Evolutionary conservation across 2,329 filamentous ascomycete species (phyloP), one percentile per base, ranked within the genome.

Genomic region (Colletotrichum karsti): DNA sequence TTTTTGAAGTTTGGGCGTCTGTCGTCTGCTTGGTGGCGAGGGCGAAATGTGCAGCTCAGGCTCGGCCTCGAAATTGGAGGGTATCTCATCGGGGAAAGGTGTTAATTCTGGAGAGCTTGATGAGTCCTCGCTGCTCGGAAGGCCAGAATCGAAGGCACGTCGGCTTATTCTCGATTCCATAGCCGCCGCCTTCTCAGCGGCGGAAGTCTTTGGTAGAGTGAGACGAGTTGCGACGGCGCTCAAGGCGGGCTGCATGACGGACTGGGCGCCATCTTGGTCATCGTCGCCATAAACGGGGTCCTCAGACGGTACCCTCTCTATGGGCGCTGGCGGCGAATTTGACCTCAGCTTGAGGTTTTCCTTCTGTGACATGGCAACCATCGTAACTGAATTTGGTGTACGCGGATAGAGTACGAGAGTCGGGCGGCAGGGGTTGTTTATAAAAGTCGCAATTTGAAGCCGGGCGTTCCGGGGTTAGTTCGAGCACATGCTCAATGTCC

Each of bases 231-330:
- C 88, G 22, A 81, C 81, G 7, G 83, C 82, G 74, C 87, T 90
- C 70, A 91, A 84, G 24, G 87, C 82, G 3, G 87, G 87, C 73
- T 88, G 88, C 55, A 91, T 82, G 50, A 90, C 83, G 7, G 87
- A 88, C 71, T 88, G 86, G 5, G 85, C 88, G 70, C 87, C 87
- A 72, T 90, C 87, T 63, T 86, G 81, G 50, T 86, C 84, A 39
- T 68, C 54, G 12, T 68, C 65, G 37, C 65, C 65, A 53, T 80
- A 79, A 30, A 82, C 81, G 13, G 54, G 51, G 80, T 69, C 54
- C 73, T 74, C 56, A 80, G 80, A 60, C 24, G 69, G 54, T 39
- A 63, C 39, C 24, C 39, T 70, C 42, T 72, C 67, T 3, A 65
- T 44, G 22, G 50, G 39, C 26, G 56, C 46, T 18, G 61, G 51